Conservation (phyloP, 768 basidiomycete genomes). For the Amanita fuliginea region DNA sequence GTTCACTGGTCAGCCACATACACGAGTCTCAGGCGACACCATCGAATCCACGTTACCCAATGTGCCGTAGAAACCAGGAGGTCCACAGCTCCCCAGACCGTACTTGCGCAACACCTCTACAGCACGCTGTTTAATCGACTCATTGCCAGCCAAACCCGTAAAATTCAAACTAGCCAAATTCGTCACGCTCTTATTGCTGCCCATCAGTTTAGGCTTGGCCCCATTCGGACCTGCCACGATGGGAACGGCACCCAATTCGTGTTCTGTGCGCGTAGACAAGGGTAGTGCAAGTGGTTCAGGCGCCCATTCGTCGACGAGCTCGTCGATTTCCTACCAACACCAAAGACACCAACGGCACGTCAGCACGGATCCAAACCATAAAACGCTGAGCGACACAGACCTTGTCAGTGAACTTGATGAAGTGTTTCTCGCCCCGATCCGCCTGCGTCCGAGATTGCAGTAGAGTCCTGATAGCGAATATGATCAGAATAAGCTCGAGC, state of each 20-base stretch:
- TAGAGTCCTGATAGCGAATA: constrained; percentile 87
- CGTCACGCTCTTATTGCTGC: constrained; percentile 59
- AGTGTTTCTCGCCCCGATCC: constrained; percentile 77
- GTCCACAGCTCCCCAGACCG: constrained; percentile 91
- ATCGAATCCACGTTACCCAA: constrained; percentile 47
- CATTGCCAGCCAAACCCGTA: constrained; percentile 80
- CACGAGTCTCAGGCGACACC: neutral
- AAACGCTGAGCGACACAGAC: constrained; percentile 27
- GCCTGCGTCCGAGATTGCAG: constrained; percentile 82
- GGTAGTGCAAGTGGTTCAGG: constrained; percentile 76
- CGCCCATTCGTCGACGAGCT: constrained; percentile 90
- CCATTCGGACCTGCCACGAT: constrained; percentile 73
- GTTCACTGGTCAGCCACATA: constrained; percentile 2
- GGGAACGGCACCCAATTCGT: constrained; percentile 67
- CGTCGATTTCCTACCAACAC: constrained; percentile 76
- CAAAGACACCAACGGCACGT: too few relatives aligned
- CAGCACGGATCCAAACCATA: neutral
- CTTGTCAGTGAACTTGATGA: constrained; percentile 86
- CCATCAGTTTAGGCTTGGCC: constrained; percentile 69
- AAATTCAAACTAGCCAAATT: constrained; percentile 93
- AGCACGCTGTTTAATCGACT: constrained; percentile 76
- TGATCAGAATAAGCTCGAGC: constrained; percentile 77
- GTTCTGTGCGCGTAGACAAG: constrained; percentile 43
- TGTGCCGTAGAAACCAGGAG: constrained; percentile 95
- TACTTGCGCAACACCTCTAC: constrained; percentile 80